Evolutionary conservation across 257 asterid species (phyloP), one percentile per base, ranked within the genome.

Genomic region (Ophiorrhiza pumila): DNA sequence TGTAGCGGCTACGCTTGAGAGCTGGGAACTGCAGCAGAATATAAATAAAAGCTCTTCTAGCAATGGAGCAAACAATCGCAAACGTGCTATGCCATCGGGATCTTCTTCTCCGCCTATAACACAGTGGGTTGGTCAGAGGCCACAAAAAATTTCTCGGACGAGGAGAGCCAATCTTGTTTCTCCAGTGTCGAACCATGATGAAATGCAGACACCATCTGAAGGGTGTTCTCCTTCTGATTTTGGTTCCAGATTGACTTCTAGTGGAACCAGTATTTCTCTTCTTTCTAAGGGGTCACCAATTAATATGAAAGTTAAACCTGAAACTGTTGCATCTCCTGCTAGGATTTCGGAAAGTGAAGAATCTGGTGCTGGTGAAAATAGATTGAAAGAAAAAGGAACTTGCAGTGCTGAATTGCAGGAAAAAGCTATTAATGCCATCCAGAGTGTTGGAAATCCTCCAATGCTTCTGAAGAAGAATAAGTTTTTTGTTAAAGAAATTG

Each of bases 111-210:
- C 98, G n/a, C 97, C 99, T 65, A 90, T 92, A 65, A 89, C 99
- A 73, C 97, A 92, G 71, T 95, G 99, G 99, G 90, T 53, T 79
- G 98, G 99, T 77, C 99, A 92, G 88, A 86, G 98, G 84, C 90
- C 96, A n/a, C 97, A 90, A 71, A 95, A 95, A 82, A 89, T 86
- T 59, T 86, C 98, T 69, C 94, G 99, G 37, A 85, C 94, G 0
- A 87, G 98, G 91, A 88, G 99, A 83, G 88, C 95, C 64, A 92
- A 95, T 82, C 88, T 95, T 75, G 80, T 85, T 68, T 84, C 88
- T 39, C 98, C 99, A 47, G 95, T 92, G 64, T 82, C 93, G 57
- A 90, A 85, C 87, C 92, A 84, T 72, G 96, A 90, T 65, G 99
- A 90, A 77, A 60, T 78, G 50, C 98, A 84, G 78, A 77, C 82